Evolutionary conservation across 441 rosid genomes (phyloP).

Genomic region (Adansonia grandidieri): DNA sequence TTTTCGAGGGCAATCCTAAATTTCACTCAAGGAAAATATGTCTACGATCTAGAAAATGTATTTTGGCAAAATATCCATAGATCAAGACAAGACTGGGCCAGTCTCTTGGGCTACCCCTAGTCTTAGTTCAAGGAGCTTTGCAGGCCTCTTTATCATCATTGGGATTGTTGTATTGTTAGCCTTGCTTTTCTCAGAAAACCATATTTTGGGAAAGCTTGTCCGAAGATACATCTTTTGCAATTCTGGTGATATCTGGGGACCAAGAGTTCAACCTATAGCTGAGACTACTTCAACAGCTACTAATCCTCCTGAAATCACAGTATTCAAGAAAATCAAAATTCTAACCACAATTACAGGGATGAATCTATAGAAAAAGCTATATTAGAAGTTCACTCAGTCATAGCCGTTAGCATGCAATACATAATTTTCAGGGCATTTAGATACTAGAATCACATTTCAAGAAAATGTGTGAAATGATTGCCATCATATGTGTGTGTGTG

Average conservation of each 20-base stretch:
- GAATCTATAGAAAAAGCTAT: constrained; percentile 1
- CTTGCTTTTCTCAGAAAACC: constrained; percentile 13
- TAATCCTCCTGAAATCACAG: not conserved
- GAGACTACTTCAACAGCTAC: not conserved
- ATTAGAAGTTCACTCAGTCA: not conserved
- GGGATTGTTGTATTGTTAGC: constrained; percentile 16
- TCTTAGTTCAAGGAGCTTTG: constrained; percentile 22
- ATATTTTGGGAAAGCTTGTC: not conserved
- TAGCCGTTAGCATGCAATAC: not conserved
- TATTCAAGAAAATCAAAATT: not conserved
- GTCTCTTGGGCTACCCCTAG: constrained; percentile 7
- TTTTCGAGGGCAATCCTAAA: constrained; percentile 30
- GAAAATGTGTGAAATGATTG: not conserved
- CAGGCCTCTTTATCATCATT: constrained; percentile 25
- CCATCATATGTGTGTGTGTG: too few relatives aligned
- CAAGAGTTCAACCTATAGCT: not conserved
- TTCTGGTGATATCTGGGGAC: not conserved
- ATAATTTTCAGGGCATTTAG: not conserved
- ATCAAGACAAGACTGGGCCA: not conserved
- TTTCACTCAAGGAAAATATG: constrained; percentile 21
- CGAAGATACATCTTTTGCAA: not conserved
- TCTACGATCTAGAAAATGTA: constrained; percentile 17
- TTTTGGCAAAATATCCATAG: constrained; percentile 7
- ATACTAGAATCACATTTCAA: not conserved
- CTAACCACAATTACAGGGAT: not conserved